Base-by-base conservation (phyloP, 2,329 filamentous ascomycete species). In the Rhinocladiella similis region DNA sequence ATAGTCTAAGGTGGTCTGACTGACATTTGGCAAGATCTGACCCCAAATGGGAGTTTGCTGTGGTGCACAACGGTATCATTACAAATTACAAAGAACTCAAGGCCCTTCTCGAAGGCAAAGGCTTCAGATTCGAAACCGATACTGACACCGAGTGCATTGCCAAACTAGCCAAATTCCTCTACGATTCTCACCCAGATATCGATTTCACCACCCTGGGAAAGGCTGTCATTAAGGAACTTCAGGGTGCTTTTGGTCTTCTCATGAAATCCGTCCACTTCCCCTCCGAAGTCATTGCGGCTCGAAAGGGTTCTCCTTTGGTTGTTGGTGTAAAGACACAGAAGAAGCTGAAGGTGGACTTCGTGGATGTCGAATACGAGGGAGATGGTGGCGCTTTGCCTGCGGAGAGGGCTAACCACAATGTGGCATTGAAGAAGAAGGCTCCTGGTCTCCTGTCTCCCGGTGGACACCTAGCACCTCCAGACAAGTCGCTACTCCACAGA, bases 71-170 rank as follows among this genome's bases (percentile, higher is more conserved):
- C 79, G 94, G 94, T 72, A 99, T 99, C 83, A 99, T 99, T 78
- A 99, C 94, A 81, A 99, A 99, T 85, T 99, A 99, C 86, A 99
- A 99, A 84, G 94, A 99, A 80, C 81, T 99, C 69, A 96, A 93
- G 86, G 90, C 89, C 62, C 86, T 99, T 63, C 84, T 99, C 67
- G 84, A 88, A 78, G 83, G 83, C 82, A 99, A 97, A 84, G 94
- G 94, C 72, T 96, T 96, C 86, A 89, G 87, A 72, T 99, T 99
- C 74, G 94, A 99, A 86, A 99, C 94, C 50, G 93, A 99, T 78
- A 99, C 94, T 66, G 94, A 99, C 72, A 99, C 94, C 51, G 94
- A 99, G 80, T 97, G 93, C 77, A 99, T 99, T 76, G 94, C 94
- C 66, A 99, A 97, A 83, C 86, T 99, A 66, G 89, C 92, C 76